phyloP scores from a whole-genome alignment of 2,329 filamentous ascomycete genomes.

The Aspergillus fischeri region DNA sequence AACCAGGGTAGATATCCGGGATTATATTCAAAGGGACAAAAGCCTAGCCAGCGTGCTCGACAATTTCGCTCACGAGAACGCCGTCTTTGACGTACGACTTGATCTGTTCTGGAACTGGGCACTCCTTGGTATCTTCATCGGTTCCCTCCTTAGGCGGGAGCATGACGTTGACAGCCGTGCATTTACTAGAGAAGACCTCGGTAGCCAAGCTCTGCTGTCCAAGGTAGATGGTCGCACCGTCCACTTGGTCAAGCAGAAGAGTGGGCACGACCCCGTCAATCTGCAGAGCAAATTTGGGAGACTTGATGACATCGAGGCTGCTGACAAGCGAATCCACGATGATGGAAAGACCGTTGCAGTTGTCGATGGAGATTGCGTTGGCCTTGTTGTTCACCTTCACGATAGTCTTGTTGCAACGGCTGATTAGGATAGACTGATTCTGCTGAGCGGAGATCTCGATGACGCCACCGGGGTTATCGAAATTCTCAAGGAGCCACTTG shows the following conservation, averaged over 20 bases:
- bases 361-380: constrained; percentile 95
- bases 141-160: constrained; percentile 63
- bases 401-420: constrained; percentile 84
- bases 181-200: constrained; percentile 88
- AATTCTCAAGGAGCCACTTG: constrained; percentile 97
- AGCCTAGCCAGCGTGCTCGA: constrained; percentile 82
- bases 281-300: constrained; percentile 88
- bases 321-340: constrained; percentile 87
- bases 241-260: constrained; percentile 86
- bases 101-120: constrained; percentile 85
- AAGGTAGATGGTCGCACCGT: constrained; percentile 83
- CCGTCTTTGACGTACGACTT: constrained; percentile 74
- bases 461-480: constrained; percentile 68
- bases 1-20: neutral
- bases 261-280: constrained; percentile 83
- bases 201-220: constrained; percentile 72
- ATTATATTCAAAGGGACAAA: neutral
- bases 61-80: constrained; percentile 84
- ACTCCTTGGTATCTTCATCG: constrained; percentile 79
- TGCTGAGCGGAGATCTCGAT: constrained; percentile 78
- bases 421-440: constrained; percentile 86
- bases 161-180: constrained; percentile 79
- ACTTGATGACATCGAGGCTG: constrained; percentile 92
- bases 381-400: constrained; percentile 88
- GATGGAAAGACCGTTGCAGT: constrained; percentile 76